Base-by-base conservation (phyloP, 169 alveolate genomes). In the Eimeria acervulina region DNA sequence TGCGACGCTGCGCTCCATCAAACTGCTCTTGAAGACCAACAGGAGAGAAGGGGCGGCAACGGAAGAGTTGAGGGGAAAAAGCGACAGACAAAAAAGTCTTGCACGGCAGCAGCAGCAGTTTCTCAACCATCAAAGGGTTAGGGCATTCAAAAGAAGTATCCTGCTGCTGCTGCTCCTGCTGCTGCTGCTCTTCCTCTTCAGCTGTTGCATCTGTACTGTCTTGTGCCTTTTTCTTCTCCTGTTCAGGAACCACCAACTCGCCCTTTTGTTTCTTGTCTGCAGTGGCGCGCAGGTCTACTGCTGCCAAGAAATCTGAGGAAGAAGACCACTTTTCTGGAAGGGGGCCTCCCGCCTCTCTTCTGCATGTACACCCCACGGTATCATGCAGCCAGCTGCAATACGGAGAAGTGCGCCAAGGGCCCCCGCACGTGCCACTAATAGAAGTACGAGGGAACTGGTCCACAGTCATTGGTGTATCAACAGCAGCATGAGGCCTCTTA, bases 261-360 rank as follows among this genome's bases (percentile, higher is more conserved):
- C 91, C 91, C 28, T 36, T 44, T 17, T 38, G 42, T 47, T 83
- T 83, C n/a, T 83, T 83, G 21, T 44, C 91, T 1, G 91, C 91
- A 28, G 70, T 52, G 17, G 52, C 91, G 5, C 91, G 68, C 8
- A 83, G 12, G 47, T 83, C 91, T 10, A 83, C 47, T 10, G 70
- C 91, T 5, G 91, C 66, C 42, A 83, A 52, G n/a, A 83, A 83
- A 83, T 83, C 91, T 17, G 91, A 83, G 44, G 13, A 83, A 28
- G 91, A 31, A 13, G 66, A 12, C 91, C 91, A 83, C 70, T 83
- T 83, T 26, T 83, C 91, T 17, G 91, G 91, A 3, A 83, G 91
- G n/a, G 91, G 91, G 19, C 91, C 91, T 74, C 91, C 91, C 12
- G 91, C 91, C 68, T 51, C 91, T n/a, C 70, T 38, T 74, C 91